Evolutionary conservation across 345 rosid species (phyloP).

Genomic region (Limnanthes douglasii): DNA sequence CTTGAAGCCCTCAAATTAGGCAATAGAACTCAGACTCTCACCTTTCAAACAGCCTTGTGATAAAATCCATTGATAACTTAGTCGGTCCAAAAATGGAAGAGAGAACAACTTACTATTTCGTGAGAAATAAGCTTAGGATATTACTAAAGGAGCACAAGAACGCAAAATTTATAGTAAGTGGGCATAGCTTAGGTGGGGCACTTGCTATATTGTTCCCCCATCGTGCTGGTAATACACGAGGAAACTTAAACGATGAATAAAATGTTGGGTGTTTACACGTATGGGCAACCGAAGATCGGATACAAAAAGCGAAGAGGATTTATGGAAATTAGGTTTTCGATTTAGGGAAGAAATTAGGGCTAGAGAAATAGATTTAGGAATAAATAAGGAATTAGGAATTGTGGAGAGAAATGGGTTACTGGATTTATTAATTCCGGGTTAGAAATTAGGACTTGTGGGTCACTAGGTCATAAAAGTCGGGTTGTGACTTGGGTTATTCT

Average conservation of each 20-base stretch:
- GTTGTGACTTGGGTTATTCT: too few species aligned
- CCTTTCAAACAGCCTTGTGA: conserved; percentile 5
- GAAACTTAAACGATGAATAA: conserved; percentile 24
- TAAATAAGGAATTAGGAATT: too few species aligned
- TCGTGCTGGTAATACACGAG: conserved; percentile 30
- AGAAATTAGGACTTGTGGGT: too few species aligned
- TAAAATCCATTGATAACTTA: conserved; percentile 23
- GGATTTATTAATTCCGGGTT: too few species aligned
- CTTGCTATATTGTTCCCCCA: conserved; percentile 36
- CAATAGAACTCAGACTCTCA: not conserved
- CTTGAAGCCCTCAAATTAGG: conserved; percentile 7
- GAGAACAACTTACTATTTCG: conserved; percentile 37
- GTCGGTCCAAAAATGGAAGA: conserved; percentile 41
- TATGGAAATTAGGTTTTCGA: too few species aligned
- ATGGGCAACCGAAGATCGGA: conserved; percentile 71
- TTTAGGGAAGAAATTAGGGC: too few species aligned
- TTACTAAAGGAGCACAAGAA: conserved; percentile 9
- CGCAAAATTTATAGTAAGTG: conserved; percentile 41
- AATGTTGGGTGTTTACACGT: conserved; percentile 52
- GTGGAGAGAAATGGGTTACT: too few species aligned
- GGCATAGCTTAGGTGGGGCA: conserved; percentile 64
- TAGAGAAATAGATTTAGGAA: too few species aligned
- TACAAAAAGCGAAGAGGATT: conserved; percentile 27
- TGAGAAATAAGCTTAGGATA: conserved; percentile 24
- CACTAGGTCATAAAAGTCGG: too few species aligned